These are phyloP conservation scores for Quercus mongolica DNA, from an alignment of 306 rosid species.

Conservation along the genomic window DNA sequence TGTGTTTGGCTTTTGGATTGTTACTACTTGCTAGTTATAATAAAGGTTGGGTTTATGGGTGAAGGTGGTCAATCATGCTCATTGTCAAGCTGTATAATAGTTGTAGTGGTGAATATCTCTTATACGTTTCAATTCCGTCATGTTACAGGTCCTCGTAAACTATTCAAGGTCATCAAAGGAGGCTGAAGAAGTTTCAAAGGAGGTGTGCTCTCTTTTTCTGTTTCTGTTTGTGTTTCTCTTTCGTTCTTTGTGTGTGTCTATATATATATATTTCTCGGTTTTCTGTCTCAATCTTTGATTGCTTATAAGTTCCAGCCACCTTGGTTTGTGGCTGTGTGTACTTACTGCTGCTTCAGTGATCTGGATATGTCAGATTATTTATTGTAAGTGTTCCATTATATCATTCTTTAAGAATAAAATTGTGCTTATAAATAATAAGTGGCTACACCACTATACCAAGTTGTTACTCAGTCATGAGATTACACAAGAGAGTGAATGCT, in stretches of 20 bases:
- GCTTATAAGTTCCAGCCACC: not conserved
- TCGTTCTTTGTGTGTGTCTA: not conserved
- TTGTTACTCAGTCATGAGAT: not conserved
- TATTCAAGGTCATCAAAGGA: conserved; percentile 94
- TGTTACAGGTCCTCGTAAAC: conserved; percentile 74
- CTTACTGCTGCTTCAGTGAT: not conserved
- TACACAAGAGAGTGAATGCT: not conserved
- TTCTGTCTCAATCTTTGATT: not conserved
- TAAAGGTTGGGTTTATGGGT: not conserved
- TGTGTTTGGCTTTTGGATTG: not conserved
- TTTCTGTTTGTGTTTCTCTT: not conserved
- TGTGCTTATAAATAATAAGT: not conserved
- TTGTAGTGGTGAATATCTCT: not conserved
- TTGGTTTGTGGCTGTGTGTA: not conserved
- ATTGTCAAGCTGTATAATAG: not conserved
- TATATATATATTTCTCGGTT: not conserved
- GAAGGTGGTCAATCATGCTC: not conserved
- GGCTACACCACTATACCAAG: not conserved
- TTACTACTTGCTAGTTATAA: not conserved
- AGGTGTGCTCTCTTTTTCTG: conserved; percentile 39
- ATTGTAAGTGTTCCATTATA: not conserved
- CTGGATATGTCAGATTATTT: not conserved
- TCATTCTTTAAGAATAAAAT: not conserved
- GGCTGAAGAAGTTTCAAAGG: conserved; percentile 93
- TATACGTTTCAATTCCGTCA: not conserved